phyloP scores from a whole-genome alignment of 2,329 filamentous ascomycete genomes.

The Lachnellula arida region DNA sequence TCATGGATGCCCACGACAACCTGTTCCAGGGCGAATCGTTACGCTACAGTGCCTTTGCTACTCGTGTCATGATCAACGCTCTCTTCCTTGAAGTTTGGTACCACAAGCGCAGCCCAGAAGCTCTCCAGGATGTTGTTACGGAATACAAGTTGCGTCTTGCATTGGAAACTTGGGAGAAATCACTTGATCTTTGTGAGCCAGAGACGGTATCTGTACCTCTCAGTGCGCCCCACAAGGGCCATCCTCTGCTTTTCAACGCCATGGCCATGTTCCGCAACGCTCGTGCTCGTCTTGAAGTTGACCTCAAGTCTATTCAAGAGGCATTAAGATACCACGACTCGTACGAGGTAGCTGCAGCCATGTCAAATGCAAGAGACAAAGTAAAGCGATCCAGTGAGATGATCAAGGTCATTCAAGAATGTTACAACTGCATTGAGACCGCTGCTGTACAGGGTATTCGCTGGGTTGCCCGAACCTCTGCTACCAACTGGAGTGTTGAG shows the following conservation, averaged over 20 bases:
- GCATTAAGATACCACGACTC: conserved; percentile 94
- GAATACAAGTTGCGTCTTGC: conserved; percentile 97
- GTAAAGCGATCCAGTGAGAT: conserved; percentile 95
- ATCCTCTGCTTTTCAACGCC: conserved; percentile 95
- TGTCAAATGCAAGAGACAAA: conserved; percentile 89
- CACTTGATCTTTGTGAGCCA: conserved; percentile 85
- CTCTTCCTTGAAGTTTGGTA: conserved; percentile 98
- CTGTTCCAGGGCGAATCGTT: conserved; percentile 90
- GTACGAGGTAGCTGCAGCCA: conserved; percentile 93
- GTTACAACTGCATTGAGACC: conserved; percentile 96
- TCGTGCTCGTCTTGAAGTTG: conserved; percentile 85
- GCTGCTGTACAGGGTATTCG: conserved; percentile 90
- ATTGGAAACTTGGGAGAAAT: conserved; percentile 98
- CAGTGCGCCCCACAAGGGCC: conserved; percentile 91
- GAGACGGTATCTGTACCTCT: conserved; percentile 85
- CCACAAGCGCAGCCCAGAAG: conserved; percentile 96
- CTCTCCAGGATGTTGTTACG: conserved; percentile 92
- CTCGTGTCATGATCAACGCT: conserved; percentile 97
- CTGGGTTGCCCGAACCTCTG: conserved; percentile 96
- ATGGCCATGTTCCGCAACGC: conserved; percentile 97
- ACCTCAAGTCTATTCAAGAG: conserved; percentile 90
- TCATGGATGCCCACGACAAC: conserved; percentile 90
- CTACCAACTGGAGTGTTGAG: conserved; percentile 98
- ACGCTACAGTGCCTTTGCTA: conserved; percentile 93
- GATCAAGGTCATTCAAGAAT: conserved; percentile 97